Percentiles rank a stretch among this genome's conserved stretches.
Conservation (phyloP, 805 yeast species). For the Pichia manshurica region DNA sequence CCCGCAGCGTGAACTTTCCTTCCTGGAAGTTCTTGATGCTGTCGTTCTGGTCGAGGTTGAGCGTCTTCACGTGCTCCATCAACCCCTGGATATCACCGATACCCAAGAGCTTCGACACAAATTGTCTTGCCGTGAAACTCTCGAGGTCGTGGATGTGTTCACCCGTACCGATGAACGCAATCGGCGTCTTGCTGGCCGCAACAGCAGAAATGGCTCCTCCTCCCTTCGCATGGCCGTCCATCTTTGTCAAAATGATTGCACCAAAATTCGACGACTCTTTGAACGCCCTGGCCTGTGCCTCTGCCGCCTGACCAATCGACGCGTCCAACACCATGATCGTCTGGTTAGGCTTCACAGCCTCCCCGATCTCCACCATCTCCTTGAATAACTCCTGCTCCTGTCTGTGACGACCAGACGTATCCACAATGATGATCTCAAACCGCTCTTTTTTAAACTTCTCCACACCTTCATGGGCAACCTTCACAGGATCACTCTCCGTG, state of each 20-base stretch:
- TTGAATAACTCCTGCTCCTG: slow-evolving; percentile 88
- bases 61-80: slow-evolving; percentile 86
- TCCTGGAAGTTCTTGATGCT: slow-evolving; percentile 89
- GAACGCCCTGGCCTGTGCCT: slow-evolving; percentile 88
- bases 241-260: slow-evolving; percentile 86
- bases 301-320: slow-evolving; percentile 97
- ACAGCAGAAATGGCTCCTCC: slow-evolving; percentile 99
- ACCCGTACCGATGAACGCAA: slow-evolving; percentile 96
- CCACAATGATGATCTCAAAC: slow-evolving; percentile 91
- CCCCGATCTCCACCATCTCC: slow-evolving; percentile 91
- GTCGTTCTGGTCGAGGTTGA: slow-evolving; percentile 83
- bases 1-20: slow-evolving; percentile 88
- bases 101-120: slow-evolving; percentile 86
- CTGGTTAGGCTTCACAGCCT: slow-evolving; percentile 86
- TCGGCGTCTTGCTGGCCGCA: slow-evolving; percentile 93
- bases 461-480: slow-evolving; percentile 88
- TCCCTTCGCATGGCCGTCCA: slow-evolving; percentile 99
- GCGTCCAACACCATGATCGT: slow-evolving; percentile 98
- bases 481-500: slow-evolving; percentile 92
- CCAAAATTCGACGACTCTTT: slow-evolving; percentile 92
- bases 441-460: slow-evolving; percentile 83
- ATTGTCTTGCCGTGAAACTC: slow-evolving; percentile 81
- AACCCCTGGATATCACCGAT: slow-evolving; percentile 93
- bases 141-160: slow-evolving; percentile 94
- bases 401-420: slow-evolving; percentile 96